Evolutionary conservation across 495 filamentous ascomycete species (phyloP).

Genomic region (Letharia lupina): DNA sequence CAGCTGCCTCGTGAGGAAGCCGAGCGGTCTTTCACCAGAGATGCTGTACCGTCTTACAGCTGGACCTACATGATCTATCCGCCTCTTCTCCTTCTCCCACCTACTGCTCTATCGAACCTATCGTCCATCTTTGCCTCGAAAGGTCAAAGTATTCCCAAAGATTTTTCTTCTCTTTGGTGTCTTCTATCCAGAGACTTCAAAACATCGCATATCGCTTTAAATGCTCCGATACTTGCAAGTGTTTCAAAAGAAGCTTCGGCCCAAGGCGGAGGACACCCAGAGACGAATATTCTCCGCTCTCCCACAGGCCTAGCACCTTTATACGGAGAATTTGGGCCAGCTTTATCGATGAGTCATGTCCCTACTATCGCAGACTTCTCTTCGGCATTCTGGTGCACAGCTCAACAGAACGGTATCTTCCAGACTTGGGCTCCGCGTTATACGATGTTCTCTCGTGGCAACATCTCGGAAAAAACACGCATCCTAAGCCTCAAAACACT

Average conservation of each 20-base stretch:
- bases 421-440: conserved; percentile 81
- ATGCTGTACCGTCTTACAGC: conserved; percentile 19
- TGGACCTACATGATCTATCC: conserved; percentile 56
- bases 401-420: conserved; percentile 67
- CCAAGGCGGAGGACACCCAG: neutral
- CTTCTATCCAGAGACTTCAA: conserved; percentile 40
- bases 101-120: conserved; percentile 45
- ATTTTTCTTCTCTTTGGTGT: conserved; percentile 35
- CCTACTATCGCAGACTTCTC: conserved; percentile 43
- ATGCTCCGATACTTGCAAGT: conserved; percentile 55
- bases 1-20: neutral
- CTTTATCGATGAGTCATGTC: conserved; percentile 20
- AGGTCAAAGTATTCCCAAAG: conserved; percentile 28
- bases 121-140: conserved; percentile 39
- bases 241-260: conserved; percentile 3
- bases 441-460: conserved; percentile 89
- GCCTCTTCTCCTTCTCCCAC: conserved; percentile 59
- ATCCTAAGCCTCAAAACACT: conserved; percentile 40
- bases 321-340: conserved; percentile 58
- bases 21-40: neutral
- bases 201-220: conserved; percentile 64
- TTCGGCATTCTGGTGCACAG: conserved; percentile 61
- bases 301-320: conserved; percentile 55
- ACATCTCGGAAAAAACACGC: conserved; percentile 79
- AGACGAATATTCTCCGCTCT: conserved; percentile 54